A percentile compares a stretch with the other conserved stretches of the same genome.
phyloP scores from a whole-genome alignment of 139 green algal genomes.

The Chlorella ohadii region DNA sequence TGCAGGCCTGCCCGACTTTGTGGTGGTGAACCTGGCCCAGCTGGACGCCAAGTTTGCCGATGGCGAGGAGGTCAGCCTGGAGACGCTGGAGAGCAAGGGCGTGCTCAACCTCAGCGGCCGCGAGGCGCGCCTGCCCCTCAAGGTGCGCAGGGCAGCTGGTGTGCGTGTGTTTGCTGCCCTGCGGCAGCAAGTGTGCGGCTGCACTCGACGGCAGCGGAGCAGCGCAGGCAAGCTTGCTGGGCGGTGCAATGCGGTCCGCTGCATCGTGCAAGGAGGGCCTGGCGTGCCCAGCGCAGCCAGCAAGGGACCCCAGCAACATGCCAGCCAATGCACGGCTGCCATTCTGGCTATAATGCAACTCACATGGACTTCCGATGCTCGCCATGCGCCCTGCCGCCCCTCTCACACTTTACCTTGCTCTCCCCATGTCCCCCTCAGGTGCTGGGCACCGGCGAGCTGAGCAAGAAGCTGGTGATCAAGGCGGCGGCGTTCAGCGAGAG shows the following conservation, averaged over 20 bases:
- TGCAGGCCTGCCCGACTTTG: slow-evolving; percentile 79
- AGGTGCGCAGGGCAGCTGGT: slow-evolving; percentile 61
- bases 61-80: slow-evolving; percentile 84
- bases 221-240: too few relatives aligned
- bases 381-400: background rate
- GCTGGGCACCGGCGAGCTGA: slow-evolving; percentile 88
- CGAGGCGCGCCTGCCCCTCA: slow-evolving; percentile 88
- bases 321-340: too few relatives aligned
- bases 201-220: too few relatives aligned
- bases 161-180: too few relatives aligned
- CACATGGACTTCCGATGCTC: too few relatives aligned
- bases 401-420: background rate
- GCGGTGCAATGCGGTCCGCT: too few relatives aligned
- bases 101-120: slow-evolving; percentile 84
- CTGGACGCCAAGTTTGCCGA: slow-evolving; percentile 79
- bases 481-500: slow-evolving; percentile 84
- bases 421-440: slow-evolving; percentile 64
- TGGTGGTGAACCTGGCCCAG: slow-evolving; percentile 91
- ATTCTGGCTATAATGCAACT: too few relatives aligned
- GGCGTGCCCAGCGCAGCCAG: too few relatives aligned
- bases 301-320: too few relatives aligned
- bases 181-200: too few relatives aligned
- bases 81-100: slow-evolving; percentile 81
- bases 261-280: too few relatives aligned
- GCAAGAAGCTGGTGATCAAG: slow-evolving; percentile 78